Conservation (phyloP, 1,284 basidiomycete species). For the Uromyces viciae-fabae region DNA sequence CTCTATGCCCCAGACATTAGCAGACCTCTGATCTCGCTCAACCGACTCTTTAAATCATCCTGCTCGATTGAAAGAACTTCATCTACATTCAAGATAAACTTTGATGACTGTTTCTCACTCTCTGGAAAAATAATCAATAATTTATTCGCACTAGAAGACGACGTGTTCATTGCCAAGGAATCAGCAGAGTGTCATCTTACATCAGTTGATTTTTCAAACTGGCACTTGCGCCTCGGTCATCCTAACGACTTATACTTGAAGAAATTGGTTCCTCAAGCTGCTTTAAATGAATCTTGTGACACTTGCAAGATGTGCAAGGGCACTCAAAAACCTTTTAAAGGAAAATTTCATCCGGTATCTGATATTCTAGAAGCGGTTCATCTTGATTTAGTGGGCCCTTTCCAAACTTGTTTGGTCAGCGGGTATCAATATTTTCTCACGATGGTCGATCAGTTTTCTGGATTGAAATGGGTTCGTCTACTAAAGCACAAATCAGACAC, state of each 20-base stretch:
- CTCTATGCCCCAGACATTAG: not conserved
- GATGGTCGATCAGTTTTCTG: not conserved
- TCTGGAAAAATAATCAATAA: not conserved
- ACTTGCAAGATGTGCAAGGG: not conserved
- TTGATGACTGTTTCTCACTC: not conserved
- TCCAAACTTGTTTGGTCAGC: not conserved
- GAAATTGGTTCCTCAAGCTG: not conserved
- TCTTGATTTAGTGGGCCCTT: not conserved
- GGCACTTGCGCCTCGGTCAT: not conserved
- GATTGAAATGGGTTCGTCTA: not conserved
- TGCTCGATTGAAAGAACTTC: not conserved
- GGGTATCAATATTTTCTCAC: not conserved
- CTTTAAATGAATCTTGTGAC: not conserved
- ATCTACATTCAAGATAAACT: not conserved
- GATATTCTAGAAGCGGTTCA: not conserved
- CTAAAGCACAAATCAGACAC: not conserved
- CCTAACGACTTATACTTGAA: not conserved
- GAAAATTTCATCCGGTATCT: not conserved
- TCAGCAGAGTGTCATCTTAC: not conserved
- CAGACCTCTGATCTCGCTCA: not conserved
- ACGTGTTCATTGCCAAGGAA: not conserved
- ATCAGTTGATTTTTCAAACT: not conserved
- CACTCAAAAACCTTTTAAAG: not conserved
- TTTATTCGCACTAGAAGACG: not conserved
- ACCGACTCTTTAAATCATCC: not conserved